phyloP scores from a whole-genome alignment of 208 protist genomes.

The Blechomonas ayalai region DNA sequence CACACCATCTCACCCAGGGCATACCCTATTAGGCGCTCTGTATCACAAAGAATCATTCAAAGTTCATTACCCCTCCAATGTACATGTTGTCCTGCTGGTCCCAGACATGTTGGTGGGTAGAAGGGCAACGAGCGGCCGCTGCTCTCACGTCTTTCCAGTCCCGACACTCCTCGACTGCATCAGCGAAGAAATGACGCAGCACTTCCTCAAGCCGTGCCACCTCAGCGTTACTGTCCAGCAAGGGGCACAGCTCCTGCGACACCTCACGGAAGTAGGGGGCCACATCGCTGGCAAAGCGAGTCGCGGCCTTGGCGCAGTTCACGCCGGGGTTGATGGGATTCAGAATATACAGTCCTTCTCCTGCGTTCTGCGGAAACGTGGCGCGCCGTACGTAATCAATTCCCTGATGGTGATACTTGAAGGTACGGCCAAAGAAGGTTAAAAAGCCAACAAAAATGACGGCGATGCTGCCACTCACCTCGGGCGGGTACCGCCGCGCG shows the following conservation, averaged over 20 bases:
- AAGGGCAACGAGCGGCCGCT: neutral
- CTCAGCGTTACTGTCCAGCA: constrained; percentile 17
- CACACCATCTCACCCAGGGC: too few species aligned
- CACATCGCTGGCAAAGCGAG: constrained; percentile 27
- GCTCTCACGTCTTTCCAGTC: constrained; percentile 1
- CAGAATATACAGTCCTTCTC: constrained; percentile 58
- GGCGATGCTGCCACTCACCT: constrained; percentile 36
- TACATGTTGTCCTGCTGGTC: constrained; percentile 47
- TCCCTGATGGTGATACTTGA: constrained; percentile 32
- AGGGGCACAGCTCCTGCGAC: constrained; percentile 12
- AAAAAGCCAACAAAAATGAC: constrained; percentile 64
- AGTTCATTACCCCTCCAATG: constrained; percentile 18
- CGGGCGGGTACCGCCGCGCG: constrained; percentile 14
- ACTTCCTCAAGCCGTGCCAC: constrained; percentile 2
- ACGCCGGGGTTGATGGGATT: constrained; percentile 56
- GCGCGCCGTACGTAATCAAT: constrained; percentile 59
- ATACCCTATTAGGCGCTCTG: too few species aligned
- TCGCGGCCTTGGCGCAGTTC: constrained; percentile 66
- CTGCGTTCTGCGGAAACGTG: constrained; percentile 34
- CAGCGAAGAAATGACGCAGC: constrained; percentile 11
- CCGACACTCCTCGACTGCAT: constrained; percentile 4
- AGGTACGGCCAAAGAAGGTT: constrained; percentile 62
- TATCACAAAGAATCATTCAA: neutral
- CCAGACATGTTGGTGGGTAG: constrained; percentile 34
- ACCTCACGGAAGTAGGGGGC: constrained; percentile 44